These are phyloP conservation scores for Nannochloropsis granulata DNA, from an alignment of 108 stramenopile genomes.

Conservation along the genomic window DNA sequence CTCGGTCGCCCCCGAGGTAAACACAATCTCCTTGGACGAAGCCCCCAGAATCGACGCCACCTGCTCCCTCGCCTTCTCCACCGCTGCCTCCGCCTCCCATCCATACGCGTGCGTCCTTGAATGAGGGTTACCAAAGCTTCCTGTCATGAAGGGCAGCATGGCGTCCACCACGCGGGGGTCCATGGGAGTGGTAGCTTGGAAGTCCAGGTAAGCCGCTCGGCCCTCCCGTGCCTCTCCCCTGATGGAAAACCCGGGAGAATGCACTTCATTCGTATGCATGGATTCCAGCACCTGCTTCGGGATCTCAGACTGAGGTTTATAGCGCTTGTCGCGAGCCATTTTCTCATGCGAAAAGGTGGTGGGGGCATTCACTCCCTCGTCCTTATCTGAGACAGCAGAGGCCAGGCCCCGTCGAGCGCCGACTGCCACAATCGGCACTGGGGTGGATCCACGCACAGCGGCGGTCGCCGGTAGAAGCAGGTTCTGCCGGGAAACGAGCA, in stretches of 20 bases:
- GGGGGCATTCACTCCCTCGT: not conserved
- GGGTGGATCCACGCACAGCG: not conserved
- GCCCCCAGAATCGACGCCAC: slow-evolving; percentile 78
- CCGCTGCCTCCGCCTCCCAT: slow-evolving; percentile 84
- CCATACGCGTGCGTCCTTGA: slow-evolving; percentile 92
- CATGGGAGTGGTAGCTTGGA: slow-evolving; percentile 84
- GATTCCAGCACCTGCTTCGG: slow-evolving; percentile 1
- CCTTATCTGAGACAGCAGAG: not conserved
- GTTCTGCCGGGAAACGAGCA: not conserved
- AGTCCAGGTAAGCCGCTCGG: slow-evolving; percentile 43
- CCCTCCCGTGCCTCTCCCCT: slow-evolving; percentile 21
- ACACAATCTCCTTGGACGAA: slow-evolving; percentile 82
- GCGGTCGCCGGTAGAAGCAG: not conserved
- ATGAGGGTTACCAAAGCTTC: slow-evolving; percentile 92
- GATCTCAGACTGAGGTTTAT: slow-evolving; percentile 5
- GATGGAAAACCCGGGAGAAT: slow-evolving; percentile 27
- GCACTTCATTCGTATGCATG: slow-evolving; percentile 4
- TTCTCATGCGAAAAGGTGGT: slow-evolving; percentile 17
- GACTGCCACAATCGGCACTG: too few relatives aligned
- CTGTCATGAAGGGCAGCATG: slow-evolving; percentile 85
- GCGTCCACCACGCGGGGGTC: slow-evolving; percentile 97
- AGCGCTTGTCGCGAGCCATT: slow-evolving; percentile 18
- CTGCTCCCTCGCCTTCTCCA: slow-evolving; percentile 70
- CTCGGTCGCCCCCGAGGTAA: slow-evolving; percentile 96
- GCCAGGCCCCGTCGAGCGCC: not conserved